Base-by-base conservation (phyloP, 768 basidiomycete genomes). In the Butyriboletus loyo region DNA sequence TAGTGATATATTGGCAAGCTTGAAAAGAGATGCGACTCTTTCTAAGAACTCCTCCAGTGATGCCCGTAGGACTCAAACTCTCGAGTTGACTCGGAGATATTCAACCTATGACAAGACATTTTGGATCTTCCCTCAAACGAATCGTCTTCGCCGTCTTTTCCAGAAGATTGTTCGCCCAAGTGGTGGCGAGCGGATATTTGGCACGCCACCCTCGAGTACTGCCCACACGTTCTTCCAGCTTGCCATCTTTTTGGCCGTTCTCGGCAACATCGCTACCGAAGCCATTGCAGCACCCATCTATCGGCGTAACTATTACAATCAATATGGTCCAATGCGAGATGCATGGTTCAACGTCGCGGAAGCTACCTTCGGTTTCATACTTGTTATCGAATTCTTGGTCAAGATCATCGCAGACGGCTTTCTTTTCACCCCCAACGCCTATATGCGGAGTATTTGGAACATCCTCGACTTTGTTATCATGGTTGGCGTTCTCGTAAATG, bases 371-470 rank as follows among this genome's bases (percentile, higher is more conserved):
- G 87, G 86, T 0, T 71, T 86, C 57, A 71, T 77, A 5, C 83
- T 96, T 21, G 72, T 95, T 39, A 57, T 85, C 50, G 96, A 98
- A 64, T 93, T 94, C 61, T 48, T 87, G 56, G 84, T 97, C 83
- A 98, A 98, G 71, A 72, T 94, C 66, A 73, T 92, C 42, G 96
- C 96, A 1, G 96, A 98, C 63, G 96, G 96, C 0, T 88, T 96
- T 68, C 64, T 88, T 14, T 93, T 94, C 72, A 86, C 89, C 0
- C 93, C 93, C 0, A 94, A 94, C 60, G 92, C 93, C 0, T 98
- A 98, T 65, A 68, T 97, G 27, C 85, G 86, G 25, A 90, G 89
- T 55, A 85, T 94, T 8, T 98, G 94, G 93, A 98, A 98, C 67
- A 69, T 87, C 60, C 73, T 98, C 52, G 96, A 98, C 71, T 86